Evolutionary conservation across 2,329 filamentous ascomycete species (phyloP).

Genomic region (Penicillium sp.): DNA sequence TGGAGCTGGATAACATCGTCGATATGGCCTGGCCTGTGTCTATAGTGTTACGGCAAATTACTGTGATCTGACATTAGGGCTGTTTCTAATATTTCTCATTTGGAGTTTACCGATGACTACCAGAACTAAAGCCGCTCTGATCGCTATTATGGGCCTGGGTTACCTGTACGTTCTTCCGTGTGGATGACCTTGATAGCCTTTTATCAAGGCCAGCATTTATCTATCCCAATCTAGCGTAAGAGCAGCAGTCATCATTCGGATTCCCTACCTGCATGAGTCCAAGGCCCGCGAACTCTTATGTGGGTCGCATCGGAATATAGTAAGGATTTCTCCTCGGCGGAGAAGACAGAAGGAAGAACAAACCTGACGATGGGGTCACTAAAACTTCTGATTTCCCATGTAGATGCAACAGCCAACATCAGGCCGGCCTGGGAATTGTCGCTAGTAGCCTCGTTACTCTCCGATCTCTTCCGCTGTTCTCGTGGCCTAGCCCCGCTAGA

Average conservation of each 20-base stretch:
- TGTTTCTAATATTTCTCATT: slow-evolving; percentile 55
- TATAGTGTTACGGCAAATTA: slow-evolving; percentile 50
- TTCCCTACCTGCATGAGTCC: slow-evolving; percentile 36
- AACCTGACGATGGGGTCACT: neutral
- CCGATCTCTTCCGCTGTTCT: slow-evolving; percentile 45
- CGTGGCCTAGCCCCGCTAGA: slow-evolving; percentile 27
- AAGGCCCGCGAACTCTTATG: slow-evolving; percentile 35
- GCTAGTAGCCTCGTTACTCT: slow-evolving; percentile 51
- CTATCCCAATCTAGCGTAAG: slow-evolving; percentile 29
- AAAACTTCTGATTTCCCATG: too few species aligned
- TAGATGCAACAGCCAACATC: slow-evolving; percentile 35
- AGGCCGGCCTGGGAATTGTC: slow-evolving; percentile 42
- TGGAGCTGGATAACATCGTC: slow-evolving; percentile 49
- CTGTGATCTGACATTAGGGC: slow-evolving; percentile 53
- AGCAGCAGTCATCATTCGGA: slow-evolving; percentile 38
- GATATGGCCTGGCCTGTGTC: slow-evolving; percentile 52
- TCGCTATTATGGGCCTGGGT: slow-evolving; percentile 56
- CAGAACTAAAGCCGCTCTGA: slow-evolving; percentile 53
- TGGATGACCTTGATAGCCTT: too few species aligned
- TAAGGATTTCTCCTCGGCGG: too few species aligned
- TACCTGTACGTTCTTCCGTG: slow-evolving; percentile 49
- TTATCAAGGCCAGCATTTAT: too few species aligned
- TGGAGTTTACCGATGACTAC: slow-evolving; percentile 53
- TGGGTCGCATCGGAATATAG: too few species aligned
- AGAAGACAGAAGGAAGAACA: neutral